Percentiles rank a stretch among this genome's conserved stretches.
These are phyloP conservation scores for Backusella westeae DNA, from an alignment of 192 early-diverging fungal genomes.

Conservation along the genomic window DNA sequence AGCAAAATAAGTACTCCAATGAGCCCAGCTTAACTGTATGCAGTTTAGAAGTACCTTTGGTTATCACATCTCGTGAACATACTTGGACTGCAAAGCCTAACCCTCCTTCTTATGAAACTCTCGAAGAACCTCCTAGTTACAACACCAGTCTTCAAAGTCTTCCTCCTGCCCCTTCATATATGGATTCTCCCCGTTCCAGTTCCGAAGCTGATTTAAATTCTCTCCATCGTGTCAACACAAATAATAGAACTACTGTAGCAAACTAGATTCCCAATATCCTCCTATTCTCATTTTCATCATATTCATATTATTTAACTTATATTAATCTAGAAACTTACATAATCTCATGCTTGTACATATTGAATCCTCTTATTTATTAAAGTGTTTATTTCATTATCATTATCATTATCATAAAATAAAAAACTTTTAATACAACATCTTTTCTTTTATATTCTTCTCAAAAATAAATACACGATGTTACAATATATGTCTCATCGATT, in stretches of 20 bases:
- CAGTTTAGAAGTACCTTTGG: slow-evolving; percentile 27
- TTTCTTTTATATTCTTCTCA: no score
- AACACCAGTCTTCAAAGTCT: slow-evolving; percentile 4
- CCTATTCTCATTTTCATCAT: background rate
- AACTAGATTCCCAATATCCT: background rate
- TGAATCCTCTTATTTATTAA: background rate
- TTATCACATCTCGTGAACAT: slow-evolving; percentile 30
- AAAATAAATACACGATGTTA: no score
- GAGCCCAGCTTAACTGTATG: slow-evolving; percentile 8
- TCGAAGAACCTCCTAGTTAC: slow-evolving; percentile 25
- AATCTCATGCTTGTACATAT: background rate
- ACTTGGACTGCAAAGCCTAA: slow-evolving; percentile 18
- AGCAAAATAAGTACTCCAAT: background rate
- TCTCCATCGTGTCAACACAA: background rate
- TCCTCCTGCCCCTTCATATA: slow-evolving; percentile 18
- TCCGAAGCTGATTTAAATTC: background rate
- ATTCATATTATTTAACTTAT: background rate
- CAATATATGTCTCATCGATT: no score
- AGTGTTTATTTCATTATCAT: background rate
- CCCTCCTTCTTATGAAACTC: slow-evolving; percentile 21
- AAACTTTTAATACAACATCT: no score
- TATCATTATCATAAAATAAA: background rate
- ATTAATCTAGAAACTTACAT: background rate
- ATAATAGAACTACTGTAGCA: background rate
- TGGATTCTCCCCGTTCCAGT: background rate